Evolutionary conservation across 1,284 basidiomycete genomes (phyloP), one percentile per base, ranked within the genome.

Genomic region (Melampsora occidentalis): DNA sequence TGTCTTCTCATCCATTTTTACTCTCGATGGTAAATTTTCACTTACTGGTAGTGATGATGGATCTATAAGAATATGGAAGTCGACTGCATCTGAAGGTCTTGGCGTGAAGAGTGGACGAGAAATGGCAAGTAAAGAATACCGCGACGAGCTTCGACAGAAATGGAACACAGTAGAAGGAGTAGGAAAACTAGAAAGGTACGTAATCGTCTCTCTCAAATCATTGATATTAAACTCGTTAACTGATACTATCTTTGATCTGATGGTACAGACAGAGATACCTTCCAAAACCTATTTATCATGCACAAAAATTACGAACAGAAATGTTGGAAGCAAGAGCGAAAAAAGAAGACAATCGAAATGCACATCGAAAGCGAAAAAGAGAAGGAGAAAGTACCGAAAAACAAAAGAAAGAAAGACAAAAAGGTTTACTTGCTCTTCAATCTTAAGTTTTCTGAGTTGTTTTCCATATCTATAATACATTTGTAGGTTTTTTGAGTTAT

Each of bases 51-150:
- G 94, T 0, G 97, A 99, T 83, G 97, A 99, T 81, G 96, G 96
- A 39, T 98, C 98, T 81, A 89, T 98, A 73, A 89, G 96, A 59
- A 88, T 99, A 80, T 99, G 97, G 97, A 99, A 99, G 84, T 89
- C 92, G 16, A 90, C 90, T 76, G 94, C 96, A 0, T 90, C 91
- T 0, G 94, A 97, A 80, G 97, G 93, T 83, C 86, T 99, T 39
- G 97, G 96, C 5, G 87, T 97, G 69, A 86, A 97, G 79, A 93
- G 92, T 69, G 90, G 92, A n/a, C 88, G 94, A 77, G 96, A 99
- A 83, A 88, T 93, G 72, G 92, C 94, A 9, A 89, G 91, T 22
- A 91, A 95, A 80, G 96, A 99, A 83, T 98, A 99, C 84, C 87
- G 95, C 42, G 90, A 94, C 76, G 91, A 88, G 79, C 88, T 99